These are phyloP conservation scores for Kokia cookei DNA, from an alignment of 441 rosid species.

Conservation along the genomic window DNA sequence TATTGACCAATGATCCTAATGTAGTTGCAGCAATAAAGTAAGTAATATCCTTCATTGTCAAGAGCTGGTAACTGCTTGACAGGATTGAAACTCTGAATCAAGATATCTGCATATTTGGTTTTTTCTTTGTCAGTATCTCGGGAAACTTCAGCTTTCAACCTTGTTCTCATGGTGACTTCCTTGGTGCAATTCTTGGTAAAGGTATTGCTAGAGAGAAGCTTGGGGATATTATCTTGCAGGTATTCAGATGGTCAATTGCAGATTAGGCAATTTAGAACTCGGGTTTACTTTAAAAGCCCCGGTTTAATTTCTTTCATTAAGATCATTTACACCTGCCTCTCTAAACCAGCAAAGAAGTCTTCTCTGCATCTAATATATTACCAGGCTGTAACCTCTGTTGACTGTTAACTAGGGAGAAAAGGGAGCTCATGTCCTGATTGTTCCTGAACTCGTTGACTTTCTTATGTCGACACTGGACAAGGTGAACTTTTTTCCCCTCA, in stretches of 20 bases:
- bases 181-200: constrained; percentile 85
- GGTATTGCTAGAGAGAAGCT: constrained; percentile 81
- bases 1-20: constrained; percentile 52
- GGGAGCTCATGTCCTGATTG: constrained; percentile 79
- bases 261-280: neutral
- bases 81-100: constrained; percentile 2
- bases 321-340: constrained; percentile 1
- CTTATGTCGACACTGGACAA: constrained; percentile 69
- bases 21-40: constrained; percentile 74
- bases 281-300: neutral
- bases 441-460: constrained; percentile 83
- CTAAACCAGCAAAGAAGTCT: neutral
- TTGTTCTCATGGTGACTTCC: constrained; percentile 93
- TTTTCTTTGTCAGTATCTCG: constrained; percentile 38
- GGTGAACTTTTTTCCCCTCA: constrained; percentile 32
- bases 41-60: constrained; percentile 2
- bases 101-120: constrained; percentile 2
- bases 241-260: constrained; percentile 10
- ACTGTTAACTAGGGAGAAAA: constrained; percentile 54
- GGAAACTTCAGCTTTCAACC: constrained; percentile 75
- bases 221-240: constrained; percentile 92
- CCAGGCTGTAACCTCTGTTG: neutral
- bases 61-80: constrained; percentile 7
- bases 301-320: neutral
- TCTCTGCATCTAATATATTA: neutral